These are phyloP conservation scores for Penstemon eatonii DNA, from an alignment of 257 asterid species.

Conservation along the genomic window DNA sequence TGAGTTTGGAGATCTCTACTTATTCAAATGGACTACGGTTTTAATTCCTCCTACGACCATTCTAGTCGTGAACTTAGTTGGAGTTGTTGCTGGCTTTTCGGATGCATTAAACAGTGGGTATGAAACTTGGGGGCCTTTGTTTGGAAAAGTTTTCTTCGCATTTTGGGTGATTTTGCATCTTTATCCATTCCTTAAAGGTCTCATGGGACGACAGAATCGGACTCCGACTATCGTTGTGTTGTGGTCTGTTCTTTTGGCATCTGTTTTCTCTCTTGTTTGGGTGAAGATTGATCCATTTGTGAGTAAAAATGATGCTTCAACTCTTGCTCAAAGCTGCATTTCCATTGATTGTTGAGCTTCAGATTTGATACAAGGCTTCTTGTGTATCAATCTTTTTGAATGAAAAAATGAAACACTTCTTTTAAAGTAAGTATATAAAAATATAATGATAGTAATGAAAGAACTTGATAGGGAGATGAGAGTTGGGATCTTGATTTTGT, in stretches of 20 bases:
- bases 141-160: conserved; percentile 88
- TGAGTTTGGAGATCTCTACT: conserved; percentile 83
- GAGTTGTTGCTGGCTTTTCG: conserved; percentile 92
- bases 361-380: not conserved
- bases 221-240: conserved; percentile 87
- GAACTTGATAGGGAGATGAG: not conserved
- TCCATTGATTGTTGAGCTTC: conserved; percentile 76
- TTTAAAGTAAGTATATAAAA: not conserved
- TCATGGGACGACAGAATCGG: conserved; percentile 90
- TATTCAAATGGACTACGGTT: conserved; percentile 93
- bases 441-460: not conserved
- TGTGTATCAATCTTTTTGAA: not conserved
- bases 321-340: conserved; percentile 62
- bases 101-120: conserved; percentile 93
- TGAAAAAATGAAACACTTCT: not conserved
- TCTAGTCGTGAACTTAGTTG: conserved; percentile 75
- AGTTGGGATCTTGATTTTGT: conserved; percentile 24
- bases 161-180: conserved; percentile 93
- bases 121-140: conserved; percentile 91
- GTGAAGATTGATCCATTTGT: conserved; percentile 90
- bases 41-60: conserved; percentile 92
- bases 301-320: conserved; percentile 46
- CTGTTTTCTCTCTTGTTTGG: conserved; percentile 96
- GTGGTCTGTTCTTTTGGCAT: conserved; percentile 94
- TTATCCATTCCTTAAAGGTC: conserved; percentile 92